Evolutionary conservation across 2,329 filamentous ascomycete species (phyloP).

Genomic region (Passalora sequoiae): DNA sequence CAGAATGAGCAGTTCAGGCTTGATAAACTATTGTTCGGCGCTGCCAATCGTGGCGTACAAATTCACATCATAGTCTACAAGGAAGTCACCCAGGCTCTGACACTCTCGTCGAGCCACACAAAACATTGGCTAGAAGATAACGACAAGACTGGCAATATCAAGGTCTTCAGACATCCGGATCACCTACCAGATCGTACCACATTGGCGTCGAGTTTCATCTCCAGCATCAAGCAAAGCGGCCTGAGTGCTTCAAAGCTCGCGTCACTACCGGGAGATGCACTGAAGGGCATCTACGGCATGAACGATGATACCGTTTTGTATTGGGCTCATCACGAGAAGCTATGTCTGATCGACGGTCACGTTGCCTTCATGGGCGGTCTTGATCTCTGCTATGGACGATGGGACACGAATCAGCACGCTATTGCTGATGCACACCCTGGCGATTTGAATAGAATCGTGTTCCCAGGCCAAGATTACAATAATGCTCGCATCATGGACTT

Average conservation of each 20-base stretch:
- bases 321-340: conserved; percentile 92
- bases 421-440: conserved; percentile 79
- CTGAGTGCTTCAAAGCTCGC: conserved; percentile 52
- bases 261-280: conserved; percentile 64
- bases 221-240: conserved; percentile 52
- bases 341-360: conserved; percentile 73
- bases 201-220: conserved; percentile 54
- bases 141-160: conserved; percentile 71
- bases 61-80: conserved; percentile 89
- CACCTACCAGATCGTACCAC: conserved; percentile 71
- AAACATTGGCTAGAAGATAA: conserved; percentile 70
- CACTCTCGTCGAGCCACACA: conserved; percentile 65
- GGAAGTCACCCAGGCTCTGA: conserved; percentile 54
- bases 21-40: conserved; percentile 74
- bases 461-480: conserved; percentile 89
- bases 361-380: conserved; percentile 87
- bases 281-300: conserved; percentile 77
- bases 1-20: conserved; percentile 78
- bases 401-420: conserved; percentile 76
- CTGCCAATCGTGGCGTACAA: conserved; percentile 76
- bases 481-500: conserved; percentile 82
- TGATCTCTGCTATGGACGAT: conserved; percentile 80
- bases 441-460: conserved; percentile 69
- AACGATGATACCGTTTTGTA: conserved; percentile 76
- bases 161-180: conserved; percentile 85